Base-by-base conservation (phyloP, 78 protist species). In the slime mould (Dictyostelium discoideum) region DNA sequence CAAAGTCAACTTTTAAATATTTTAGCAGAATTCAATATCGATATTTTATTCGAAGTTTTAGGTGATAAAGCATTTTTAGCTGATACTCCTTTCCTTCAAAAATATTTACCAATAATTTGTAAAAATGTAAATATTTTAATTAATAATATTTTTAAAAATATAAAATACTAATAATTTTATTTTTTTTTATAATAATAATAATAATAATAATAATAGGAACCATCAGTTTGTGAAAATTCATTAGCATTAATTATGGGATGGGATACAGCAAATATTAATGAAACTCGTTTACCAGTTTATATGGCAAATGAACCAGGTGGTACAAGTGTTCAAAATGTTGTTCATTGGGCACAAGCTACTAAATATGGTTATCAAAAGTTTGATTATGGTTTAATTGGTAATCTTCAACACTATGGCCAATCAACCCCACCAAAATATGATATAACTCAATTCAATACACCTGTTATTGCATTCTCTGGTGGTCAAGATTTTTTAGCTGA, bases 271-370 rank as follows among this genome's bases (percentile, higher is more conserved):
- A 90, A 90, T 20, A 90, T 90, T 42, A 90, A 90, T 24, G 32
- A 72, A 40, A 90, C 95, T 37, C 76, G 95, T 57, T 63, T 90
- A 14, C 95, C 95, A 44, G 95, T 90, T 3, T 78, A 78, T 10
- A 74, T 95, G 85, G 87, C 92, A 16, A 84, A 88, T 77, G 97
- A 88, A 54, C 97, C 97, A 18, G 95, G 97, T 13, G 97, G 97
- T 22, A 95, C 97, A 54, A 79, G 89, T 4, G 95, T 90, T 4
- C 92, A 89, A 44, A 95, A 95, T 72, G 94, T 88, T 20, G 96
- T 69, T 37, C 97, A 95, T 85, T 95, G 97, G 97, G 46, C 85
- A 29, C 97, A 95, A 46, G 82, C 87, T 9, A 88, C 79, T 37
- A 69, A 85, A 79, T 14, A 50, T 77, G 97, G 97, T 22, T 90